Conservation (phyloP, 345 rosid genomes). For the Ailanthus altissimus region DNA sequence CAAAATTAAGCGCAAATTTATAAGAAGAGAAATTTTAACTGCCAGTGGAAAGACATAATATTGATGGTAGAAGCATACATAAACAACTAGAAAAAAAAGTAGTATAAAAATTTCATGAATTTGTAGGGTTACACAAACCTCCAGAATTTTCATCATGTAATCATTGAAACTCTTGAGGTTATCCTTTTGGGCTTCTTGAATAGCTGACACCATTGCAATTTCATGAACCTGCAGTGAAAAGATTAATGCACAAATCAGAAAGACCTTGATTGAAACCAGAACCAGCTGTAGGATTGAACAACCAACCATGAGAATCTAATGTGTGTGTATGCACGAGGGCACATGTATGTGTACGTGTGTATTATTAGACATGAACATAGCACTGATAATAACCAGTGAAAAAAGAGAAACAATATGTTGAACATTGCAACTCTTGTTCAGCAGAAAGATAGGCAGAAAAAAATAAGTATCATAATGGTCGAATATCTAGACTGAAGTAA, state of each 20-base stretch:
- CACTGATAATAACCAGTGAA: neutral
- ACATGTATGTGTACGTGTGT: too few species aligned
- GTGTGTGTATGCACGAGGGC: too few species aligned
- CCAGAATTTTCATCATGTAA: constrained; percentile 89
- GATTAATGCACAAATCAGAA: constrained; percentile 2
- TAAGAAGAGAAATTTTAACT: neutral
- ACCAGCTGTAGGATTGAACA: neutral
- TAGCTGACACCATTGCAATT: constrained; percentile 95
- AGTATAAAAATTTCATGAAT: neutral
- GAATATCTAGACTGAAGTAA: neutral
- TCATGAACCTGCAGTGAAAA: constrained; percentile 74
- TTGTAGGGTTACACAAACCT: constrained; percentile 54
- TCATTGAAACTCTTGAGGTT: constrained; percentile 88
- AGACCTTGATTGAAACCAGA: neutral
- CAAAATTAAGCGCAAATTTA: neutral
- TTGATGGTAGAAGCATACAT: neutral
- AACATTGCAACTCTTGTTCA: neutral
- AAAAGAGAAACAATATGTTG: neutral
- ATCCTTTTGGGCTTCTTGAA: constrained; percentile 98
- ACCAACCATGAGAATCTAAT: neutral
- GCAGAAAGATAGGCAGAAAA: neutral
- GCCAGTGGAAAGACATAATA: neutral
- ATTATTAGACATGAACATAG: neutral
- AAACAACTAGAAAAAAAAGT: neutral
- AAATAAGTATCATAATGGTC: neutral